Conservation (phyloP, 1,284 basidiomycete species). For the Boletus smithii region DNA sequence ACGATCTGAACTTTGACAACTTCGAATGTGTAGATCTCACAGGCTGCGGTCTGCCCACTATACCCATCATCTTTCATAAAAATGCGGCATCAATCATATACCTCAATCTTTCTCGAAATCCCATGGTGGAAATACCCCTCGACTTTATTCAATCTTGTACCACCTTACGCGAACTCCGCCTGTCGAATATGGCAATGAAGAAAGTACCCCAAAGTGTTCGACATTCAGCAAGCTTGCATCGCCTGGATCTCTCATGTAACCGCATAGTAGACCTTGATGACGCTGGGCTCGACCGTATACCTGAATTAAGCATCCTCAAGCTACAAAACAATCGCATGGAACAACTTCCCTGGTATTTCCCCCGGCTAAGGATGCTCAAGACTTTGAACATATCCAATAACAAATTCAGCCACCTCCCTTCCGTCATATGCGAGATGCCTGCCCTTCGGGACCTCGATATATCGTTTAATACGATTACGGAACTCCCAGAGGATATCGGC, state of each 20-base stretch:
- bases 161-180: constrained; percentile 78
- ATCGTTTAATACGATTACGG: constrained; percentile 90
- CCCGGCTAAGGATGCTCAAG: constrained; percentile 67
- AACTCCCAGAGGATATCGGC: constrained; percentile 80
- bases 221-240: constrained; percentile 71
- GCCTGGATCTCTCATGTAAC: constrained; percentile 92
- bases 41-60: constrained; percentile 80
- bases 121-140: constrained; percentile 93
- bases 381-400: constrained; percentile 97
- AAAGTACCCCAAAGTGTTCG: constrained; percentile 85
- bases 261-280: constrained; percentile 89
- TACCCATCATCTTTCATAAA: constrained; percentile 87
- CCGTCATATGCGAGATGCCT: constrained; percentile 72
- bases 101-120: constrained; percentile 91
- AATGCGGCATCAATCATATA: constrained; percentile 85
- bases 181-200: constrained; percentile 95
- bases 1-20: constrained; percentile 70
- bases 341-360: constrained; percentile 83
- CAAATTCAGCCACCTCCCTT: constrained; percentile 82
- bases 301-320: constrained; percentile 70
- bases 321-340: constrained; percentile 94
- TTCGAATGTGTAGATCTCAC: constrained; percentile 87
- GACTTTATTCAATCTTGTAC: constrained; percentile 95
- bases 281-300: constrained; percentile 77
- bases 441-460: constrained; percentile 85